Conservation (phyloP, 1,139 yeast species). For the Nadsonia starkeyi-henricii region DNA sequence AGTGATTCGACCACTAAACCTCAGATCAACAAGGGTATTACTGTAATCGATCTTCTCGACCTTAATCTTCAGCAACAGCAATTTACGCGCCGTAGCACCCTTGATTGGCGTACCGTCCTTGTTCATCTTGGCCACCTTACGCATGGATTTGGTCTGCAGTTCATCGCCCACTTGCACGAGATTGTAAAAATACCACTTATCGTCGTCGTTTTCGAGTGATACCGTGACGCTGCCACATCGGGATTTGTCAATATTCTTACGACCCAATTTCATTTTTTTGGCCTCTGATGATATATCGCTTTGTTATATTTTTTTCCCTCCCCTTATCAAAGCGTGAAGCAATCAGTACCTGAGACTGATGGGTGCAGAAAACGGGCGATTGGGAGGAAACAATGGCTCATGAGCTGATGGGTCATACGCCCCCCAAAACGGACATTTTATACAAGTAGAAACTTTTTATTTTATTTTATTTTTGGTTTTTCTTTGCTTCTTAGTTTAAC, state of each 20-base stretch:
- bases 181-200: constrained; percentile 79
- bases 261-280: constrained; percentile 38
- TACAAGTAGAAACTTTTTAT: no score
- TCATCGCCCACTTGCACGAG: constrained; percentile 65
- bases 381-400: no score
- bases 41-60: constrained; percentile 67
- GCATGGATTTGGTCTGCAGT: constrained; percentile 49
- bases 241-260: constrained; percentile 42
- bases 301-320: no score
- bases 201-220: constrained; percentile 81
- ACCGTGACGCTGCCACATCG: constrained; percentile 52
- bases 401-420: no score
- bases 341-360: no score
- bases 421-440: no score
- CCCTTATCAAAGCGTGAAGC: no score
- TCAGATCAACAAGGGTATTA: constrained; percentile 60
- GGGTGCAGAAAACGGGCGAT: no score
- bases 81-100: constrained; percentile 33
- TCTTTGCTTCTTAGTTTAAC: no score
- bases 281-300: no score
- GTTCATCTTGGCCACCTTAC: constrained; percentile 46
- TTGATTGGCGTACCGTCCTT: constrained; percentile 17
- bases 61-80: constrained; percentile 40
- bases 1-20: constrained; percentile 68
- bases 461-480: no score